Evolutionary conservation across 176 grass and related monocot genomes (phyloP).

Genomic region (Carex kokanica): DNA sequence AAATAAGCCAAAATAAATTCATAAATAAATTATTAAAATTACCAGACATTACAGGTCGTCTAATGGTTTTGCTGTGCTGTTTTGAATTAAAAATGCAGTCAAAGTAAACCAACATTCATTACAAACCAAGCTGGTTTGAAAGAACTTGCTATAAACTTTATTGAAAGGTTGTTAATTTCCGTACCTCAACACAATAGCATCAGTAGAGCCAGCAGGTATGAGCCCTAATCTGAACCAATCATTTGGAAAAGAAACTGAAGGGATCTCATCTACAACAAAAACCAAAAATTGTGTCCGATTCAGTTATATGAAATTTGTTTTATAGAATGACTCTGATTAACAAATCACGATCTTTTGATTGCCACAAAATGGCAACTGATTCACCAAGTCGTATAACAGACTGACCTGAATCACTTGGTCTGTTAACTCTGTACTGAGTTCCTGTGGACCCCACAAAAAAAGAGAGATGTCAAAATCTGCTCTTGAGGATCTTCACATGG

Average conservation of each 20-base stretch:
- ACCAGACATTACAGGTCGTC: not conserved
- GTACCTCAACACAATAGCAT: conserved; percentile 97
- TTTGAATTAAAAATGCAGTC: not conserved
- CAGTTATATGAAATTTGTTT: conserved; percentile 9
- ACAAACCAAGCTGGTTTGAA: not conserved
- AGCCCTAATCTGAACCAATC: conserved; percentile 88
- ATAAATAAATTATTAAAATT: too few relatives aligned
- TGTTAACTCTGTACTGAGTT: conserved; percentile 15
- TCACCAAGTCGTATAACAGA: conserved; percentile 1
- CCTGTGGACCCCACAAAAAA: conserved; percentile 24
- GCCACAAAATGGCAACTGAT: not conserved
- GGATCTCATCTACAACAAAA: conserved; percentile 46
- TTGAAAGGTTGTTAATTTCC: not conserved
- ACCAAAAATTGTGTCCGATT: conserved; percentile 9
- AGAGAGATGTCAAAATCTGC: conserved; percentile 10
- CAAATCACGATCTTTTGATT: conserved; percentile 2
- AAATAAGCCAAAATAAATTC: too few relatives aligned
- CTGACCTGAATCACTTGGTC: conserved; percentile 12
- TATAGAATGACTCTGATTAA: conserved; percentile 7
- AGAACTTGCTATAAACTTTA: not conserved
- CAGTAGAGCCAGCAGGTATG: conserved; percentile 94
- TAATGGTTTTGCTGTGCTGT: not conserved
- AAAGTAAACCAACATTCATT: not conserved
- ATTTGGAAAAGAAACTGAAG: conserved; percentile 69
- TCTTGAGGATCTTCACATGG: not conserved